Evolutionary conservation across 441 rosid genomes (phyloP), one percentile per base, ranked within the genome.

Genomic region (Croton setiger): DNA sequence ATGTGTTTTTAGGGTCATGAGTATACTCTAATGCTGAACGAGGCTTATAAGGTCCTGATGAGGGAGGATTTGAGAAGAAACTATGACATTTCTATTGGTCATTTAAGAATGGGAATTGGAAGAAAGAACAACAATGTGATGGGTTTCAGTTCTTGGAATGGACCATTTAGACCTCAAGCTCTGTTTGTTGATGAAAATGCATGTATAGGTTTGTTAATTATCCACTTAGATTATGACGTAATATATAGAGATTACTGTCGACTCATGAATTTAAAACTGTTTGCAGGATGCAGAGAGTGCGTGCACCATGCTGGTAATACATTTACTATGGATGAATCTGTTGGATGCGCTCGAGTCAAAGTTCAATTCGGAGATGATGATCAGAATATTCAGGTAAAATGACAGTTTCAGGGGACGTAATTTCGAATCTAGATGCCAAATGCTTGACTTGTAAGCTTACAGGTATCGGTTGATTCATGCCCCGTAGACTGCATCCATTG

Each of bases 251-350:
- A 18, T 48, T 14, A 14, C 18, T 54, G 14, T 55, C 44, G 4
- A 48, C 20, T 71, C 48, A 53, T 15, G 43, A 71, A 39, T n/a
- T 18, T 15, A 10, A 5, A 51, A 7, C 7, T 39, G 44, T 18
- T 36, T 71, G 70, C 84, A 85, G 88, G 93, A 59, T 85, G 90
- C 80, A 78, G 84, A 74, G 90, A 84, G 74, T 88, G 93, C 33
- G 82, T 80, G 52, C 82, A 83, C 43, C 81, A 84, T 63, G 90
- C 89, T n/a, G 62, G 87, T 51, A 82, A 82, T 68, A 86, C 89
- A 4, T 86, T 88, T 23, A 53, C 69, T 15, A 81, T 86, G 84
- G 89, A 84, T 45, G 83, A 83, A 56, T 76, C 80, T 27, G 55
- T 64, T 0, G 86, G 91, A 48, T 79, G 86, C 31, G 89, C 91